Percentiles rank a stretch among this genome's conserved stretches.
phyloP scores from a whole-genome alignment of 768 basidiomycete species.

The Mycena polygramma region DNA sequence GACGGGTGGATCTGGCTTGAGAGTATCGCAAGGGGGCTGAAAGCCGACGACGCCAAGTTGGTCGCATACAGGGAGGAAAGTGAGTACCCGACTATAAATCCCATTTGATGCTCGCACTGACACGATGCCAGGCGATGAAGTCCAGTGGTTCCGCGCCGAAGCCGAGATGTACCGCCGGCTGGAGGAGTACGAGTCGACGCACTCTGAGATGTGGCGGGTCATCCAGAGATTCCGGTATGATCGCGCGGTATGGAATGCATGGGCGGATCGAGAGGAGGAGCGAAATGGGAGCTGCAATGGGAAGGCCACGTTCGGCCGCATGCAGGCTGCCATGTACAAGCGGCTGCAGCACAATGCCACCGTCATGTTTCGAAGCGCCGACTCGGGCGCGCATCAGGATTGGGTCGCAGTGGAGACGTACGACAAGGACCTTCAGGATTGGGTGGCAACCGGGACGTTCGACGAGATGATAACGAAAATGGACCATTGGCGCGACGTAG shows the following conservation, averaged over 20 bases:
- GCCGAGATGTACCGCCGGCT: slow-evolving; percentile 7
- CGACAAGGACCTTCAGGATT: background rate
- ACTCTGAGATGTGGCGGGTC: slow-evolving; percentile 15
- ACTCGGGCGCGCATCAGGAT: slow-evolving; percentile 15
- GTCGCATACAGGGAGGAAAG: slow-evolving; percentile 29
- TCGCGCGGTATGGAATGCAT: slow-evolving; percentile 16
- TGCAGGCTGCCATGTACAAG: slow-evolving; percentile 19
- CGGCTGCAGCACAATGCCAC: slow-evolving; percentile 21
- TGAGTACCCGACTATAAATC: background rate
- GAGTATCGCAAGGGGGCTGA: background rate
- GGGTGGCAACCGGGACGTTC: slow-evolving; percentile 10
- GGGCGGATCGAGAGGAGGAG: background rate
- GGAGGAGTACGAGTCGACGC: slow-evolving; percentile 17
- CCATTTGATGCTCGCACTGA: background rate
- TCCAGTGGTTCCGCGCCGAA: slow-evolving; percentile 22
- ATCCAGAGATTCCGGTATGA: slow-evolving; percentile 14
- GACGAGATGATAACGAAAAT: slow-evolving; percentile 15
- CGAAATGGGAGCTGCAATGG: slow-evolving; percentile 9
- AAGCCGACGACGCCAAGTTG: background rate
- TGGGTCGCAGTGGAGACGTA: slow-evolving; percentile 1
- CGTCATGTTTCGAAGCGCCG: slow-evolving; percentile 1
- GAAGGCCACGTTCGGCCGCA: background rate
- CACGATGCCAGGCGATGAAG: slow-evolving; percentile 7
- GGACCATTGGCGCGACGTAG: background rate
- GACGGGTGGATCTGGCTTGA: slow-evolving; percentile 33